phyloP scores from a whole-genome alignment of 2,329 filamentous ascomycete species.

The Periconia sp. region DNA sequence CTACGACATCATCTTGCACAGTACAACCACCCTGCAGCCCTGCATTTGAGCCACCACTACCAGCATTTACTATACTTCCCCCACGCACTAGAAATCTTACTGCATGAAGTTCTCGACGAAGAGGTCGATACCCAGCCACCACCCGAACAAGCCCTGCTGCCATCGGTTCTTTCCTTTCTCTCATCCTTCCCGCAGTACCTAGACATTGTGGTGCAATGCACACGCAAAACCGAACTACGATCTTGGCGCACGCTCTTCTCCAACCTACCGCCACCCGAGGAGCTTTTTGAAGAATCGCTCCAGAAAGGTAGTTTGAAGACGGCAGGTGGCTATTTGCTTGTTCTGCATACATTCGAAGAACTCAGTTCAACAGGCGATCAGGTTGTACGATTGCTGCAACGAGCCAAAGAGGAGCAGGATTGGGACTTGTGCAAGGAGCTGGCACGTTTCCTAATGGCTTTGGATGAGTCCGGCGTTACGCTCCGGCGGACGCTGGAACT shows the following conservation, averaged over 20 bases:
- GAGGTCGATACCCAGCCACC: slow-evolving; percentile 75
- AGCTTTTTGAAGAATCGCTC: slow-evolving; percentile 91
- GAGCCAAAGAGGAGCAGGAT: slow-evolving; percentile 83
- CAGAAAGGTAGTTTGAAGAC: slow-evolving; percentile 88
- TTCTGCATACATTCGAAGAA: slow-evolving; percentile 80
- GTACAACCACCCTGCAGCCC: slow-evolving; percentile 79
- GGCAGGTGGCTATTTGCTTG: slow-evolving; percentile 92
- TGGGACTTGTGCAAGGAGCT: slow-evolving; percentile 97
- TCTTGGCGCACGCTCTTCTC: slow-evolving; percentile 95
- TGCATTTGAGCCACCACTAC: slow-evolving; percentile 83
- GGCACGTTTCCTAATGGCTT: slow-evolving; percentile 89
- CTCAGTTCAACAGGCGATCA: slow-evolving; percentile 71
- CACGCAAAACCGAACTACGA: slow-evolving; percentile 92
- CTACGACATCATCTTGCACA: slow-evolving; percentile 78
- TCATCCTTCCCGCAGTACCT: slow-evolving; percentile 76
- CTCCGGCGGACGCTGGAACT: slow-evolving; percentile 72
- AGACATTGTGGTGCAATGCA: slow-evolving; percentile 95
- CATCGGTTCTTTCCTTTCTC: slow-evolving; percentile 60
- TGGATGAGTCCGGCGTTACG: slow-evolving; percentile 85
- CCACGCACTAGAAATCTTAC: slow-evolving; percentile 87
- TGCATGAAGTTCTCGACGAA: slow-evolving; percentile 93
- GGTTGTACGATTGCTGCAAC: slow-evolving; percentile 78
- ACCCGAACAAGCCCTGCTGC: slow-evolving; percentile 56
- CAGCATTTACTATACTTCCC: slow-evolving; percentile 88
- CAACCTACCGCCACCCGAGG: slow-evolving; percentile 86